Conservation (phyloP, 345 rosid species). For the Bruguiera parviflora region DNA sequence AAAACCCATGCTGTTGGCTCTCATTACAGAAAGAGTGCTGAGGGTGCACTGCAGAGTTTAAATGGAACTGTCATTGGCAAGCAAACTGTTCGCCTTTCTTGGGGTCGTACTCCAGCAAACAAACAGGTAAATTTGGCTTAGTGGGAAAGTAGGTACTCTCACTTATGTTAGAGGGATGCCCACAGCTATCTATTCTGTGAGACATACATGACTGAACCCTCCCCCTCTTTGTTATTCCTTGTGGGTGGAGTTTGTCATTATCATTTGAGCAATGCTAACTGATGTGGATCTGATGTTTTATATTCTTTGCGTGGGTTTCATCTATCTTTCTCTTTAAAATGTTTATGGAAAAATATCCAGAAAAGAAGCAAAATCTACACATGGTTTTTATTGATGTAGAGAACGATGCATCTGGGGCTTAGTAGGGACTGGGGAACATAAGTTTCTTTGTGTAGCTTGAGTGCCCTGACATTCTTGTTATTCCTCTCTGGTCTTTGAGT, state of each 20-base stretch:
- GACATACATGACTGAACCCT: not conserved
- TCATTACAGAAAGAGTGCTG: constrained; percentile 71
- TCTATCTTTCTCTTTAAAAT: too few relatives aligned
- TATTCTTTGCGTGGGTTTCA: too few relatives aligned
- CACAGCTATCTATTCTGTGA: not conserved
- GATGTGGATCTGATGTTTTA: too few relatives aligned
- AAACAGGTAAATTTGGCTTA: constrained; percentile 54
- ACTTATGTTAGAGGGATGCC: not conserved
- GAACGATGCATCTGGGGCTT: too few relatives aligned
- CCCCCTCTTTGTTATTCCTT: too few relatives aligned
- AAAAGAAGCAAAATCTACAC: too few relatives aligned
- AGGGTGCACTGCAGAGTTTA: constrained; percentile 70
- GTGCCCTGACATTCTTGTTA: not conserved
- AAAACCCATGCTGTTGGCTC: not conserved
- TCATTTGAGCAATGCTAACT: too few relatives aligned
- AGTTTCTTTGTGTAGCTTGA: too few relatives aligned
- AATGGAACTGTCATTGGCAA: constrained; percentile 80
- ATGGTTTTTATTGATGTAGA: too few relatives aligned
- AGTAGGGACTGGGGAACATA: too few relatives aligned
- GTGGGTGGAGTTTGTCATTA: too few relatives aligned
- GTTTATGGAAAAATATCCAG: too few relatives aligned
- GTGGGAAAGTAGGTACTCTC: constrained; percentile 2
- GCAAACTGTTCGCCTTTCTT: constrained; percentile 90
- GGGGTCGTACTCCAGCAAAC: constrained; percentile 87
- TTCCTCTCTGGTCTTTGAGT: not conserved